These are phyloP conservation scores for Sideroxylon spinosum DNA, from an alignment of 179 eudicot species.

Conservation along the genomic window DNA sequence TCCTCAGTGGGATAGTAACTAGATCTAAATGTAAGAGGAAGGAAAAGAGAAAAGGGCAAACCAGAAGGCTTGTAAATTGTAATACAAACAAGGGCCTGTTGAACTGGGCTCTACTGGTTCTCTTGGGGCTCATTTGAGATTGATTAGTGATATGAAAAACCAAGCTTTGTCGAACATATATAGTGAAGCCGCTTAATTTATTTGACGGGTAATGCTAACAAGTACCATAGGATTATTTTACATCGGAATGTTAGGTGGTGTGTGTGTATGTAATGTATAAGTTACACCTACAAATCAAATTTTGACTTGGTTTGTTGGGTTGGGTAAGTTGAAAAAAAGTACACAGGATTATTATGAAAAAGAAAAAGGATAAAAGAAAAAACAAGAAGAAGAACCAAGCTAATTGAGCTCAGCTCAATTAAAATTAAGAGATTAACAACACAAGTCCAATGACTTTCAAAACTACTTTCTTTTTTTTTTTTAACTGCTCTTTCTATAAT, in stretches of 20 bases:
- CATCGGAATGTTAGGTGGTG: too few relatives aligned
- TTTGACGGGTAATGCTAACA: background rate
- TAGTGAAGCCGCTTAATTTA: background rate
- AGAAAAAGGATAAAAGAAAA: background rate
- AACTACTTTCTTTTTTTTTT: background rate
- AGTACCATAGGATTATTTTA: background rate
- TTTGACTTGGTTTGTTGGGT: too few relatives aligned
- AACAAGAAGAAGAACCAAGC: too few relatives aligned
- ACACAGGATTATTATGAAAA: too few relatives aligned
- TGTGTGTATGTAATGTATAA: too few relatives aligned
- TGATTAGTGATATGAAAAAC: background rate
- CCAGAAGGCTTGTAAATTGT: background rate
- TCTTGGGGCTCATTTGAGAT: background rate
- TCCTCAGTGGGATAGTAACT: too few relatives aligned
- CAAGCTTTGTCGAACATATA: background rate
- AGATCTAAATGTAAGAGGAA: too few relatives aligned
- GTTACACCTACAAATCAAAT: too few relatives aligned
- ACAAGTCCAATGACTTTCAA: too few relatives aligned
- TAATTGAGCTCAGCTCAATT: background rate
- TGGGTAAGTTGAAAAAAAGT: too few relatives aligned
- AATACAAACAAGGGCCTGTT: background rate
- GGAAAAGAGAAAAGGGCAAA: too few relatives aligned
- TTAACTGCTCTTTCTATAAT: too few relatives aligned
- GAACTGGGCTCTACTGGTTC: slow-evolving; percentile 1
- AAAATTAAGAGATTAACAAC: background rate